Base-by-base conservation (phyloP, 2,329 filamentous ascomycete genomes). In the Cladosporium cucumerinum region DNA sequence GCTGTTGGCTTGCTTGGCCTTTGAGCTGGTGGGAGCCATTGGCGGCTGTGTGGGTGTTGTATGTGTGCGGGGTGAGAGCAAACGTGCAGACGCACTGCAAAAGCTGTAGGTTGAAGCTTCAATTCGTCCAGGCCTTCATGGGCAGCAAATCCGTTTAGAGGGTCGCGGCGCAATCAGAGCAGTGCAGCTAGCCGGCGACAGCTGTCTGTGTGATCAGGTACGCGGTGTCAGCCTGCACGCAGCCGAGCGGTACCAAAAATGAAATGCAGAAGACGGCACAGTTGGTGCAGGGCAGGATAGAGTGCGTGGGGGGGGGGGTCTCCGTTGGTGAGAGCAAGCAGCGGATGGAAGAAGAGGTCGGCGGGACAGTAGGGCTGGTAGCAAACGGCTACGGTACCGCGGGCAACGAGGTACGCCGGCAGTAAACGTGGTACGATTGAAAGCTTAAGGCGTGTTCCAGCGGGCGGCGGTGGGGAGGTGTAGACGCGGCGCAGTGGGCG, bases 61-160 rank as follows among this genome's bases (percentile, higher is more conserved):
- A 12, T 51, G 60, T 62, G 49, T 62, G 32, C 49, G 34, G 49
- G 28, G 18, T 52, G 51, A 30, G 61, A 64, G 25, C 46, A 54
- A 46, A 51, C 54, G 61, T 58, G 61, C 61, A 21, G 49, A 18
- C 23, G 61, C 61, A 64, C 61, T 64, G 54, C 54, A 64, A 25
- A 28, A 36, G 49, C 49, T 62, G 26, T 51, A 16, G 49, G 60
- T 32, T 1, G 60, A 54, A 62, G 49, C 60, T 52, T 51, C 28
- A 43, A 25, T 25, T 28, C 49, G 49, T 23, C 51, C 60, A 54
- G 25, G 23, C 34, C 49, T 32, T 62, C 60, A 62, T 62, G 60
- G 60, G 60, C 49, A 54, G 49, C 25, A 46, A n/a, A 48, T 23
- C 11, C 43, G 30, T 36, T 25, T 25, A 28, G 23, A 61, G 30